These are phyloP conservation scores for Salix purpurea DNA, from an alignment of 345 rosid species.

Conservation along the genomic window DNA sequence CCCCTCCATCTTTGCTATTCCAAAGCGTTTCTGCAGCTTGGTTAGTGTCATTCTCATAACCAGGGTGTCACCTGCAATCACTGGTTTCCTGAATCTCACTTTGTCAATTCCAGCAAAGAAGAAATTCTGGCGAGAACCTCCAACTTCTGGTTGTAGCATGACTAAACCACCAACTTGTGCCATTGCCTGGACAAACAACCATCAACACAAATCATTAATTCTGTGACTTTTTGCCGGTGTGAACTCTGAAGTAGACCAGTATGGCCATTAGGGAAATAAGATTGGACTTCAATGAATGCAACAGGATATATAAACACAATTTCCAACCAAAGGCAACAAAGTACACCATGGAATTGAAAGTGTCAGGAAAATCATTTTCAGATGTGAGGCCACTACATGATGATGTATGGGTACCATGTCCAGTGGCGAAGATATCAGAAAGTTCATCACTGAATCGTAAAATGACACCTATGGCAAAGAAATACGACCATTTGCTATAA, in stretches of 20 bases:
- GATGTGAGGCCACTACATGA: background rate
- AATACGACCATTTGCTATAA: too few species aligned
- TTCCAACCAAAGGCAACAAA: background rate
- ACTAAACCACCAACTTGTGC: conserved; percentile 95
- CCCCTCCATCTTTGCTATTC: conserved; percentile 95
- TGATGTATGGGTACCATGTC: background rate
- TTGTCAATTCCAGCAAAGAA: conserved; percentile 80
- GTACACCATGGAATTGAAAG: background rate
- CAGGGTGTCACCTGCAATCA: conserved; percentile 88
- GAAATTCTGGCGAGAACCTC: conserved; percentile 74
- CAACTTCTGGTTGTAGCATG: conserved; percentile 88
- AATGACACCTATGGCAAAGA: too few species aligned
- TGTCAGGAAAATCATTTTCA: too few species aligned
- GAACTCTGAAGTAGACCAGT: background rate
- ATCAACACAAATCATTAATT: background rate
- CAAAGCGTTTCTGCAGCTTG: conserved; percentile 83
- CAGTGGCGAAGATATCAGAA: too few species aligned
- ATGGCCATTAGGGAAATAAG: background rate
- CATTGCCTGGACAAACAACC: conserved; percentile 64
- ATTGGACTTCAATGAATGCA: background rate
- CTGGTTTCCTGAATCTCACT: conserved; percentile 94
- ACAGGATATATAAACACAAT: background rate
- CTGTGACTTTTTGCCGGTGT: too few species aligned
- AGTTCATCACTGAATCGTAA: too few species aligned
- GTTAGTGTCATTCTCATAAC: conserved; percentile 94